Evolutionary conservation across 371 early-diverging fungal genomes (phyloP).

Genomic region (Scutellospora calospora): DNA sequence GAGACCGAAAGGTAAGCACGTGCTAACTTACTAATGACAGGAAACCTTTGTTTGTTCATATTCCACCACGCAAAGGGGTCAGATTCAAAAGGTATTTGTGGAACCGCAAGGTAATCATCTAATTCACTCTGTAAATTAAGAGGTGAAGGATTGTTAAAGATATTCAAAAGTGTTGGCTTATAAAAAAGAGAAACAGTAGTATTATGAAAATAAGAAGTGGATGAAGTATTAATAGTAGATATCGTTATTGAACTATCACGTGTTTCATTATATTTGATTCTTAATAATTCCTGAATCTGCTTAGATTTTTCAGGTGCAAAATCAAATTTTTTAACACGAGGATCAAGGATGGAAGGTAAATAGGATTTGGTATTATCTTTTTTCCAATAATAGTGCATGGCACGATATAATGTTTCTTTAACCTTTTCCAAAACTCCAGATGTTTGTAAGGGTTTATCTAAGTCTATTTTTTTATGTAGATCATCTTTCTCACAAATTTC

Average conservation of each 20-base stretch:
- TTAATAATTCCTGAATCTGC: not conserved
- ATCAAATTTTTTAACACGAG: not conserved
- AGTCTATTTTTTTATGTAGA: not conserved
- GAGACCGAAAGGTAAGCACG: not conserved
- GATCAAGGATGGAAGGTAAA: not conserved
- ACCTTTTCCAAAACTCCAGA: not conserved
- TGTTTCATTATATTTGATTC: not conserved
- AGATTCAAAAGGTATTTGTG: not conserved
- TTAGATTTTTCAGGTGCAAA: not conserved
- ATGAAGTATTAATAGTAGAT: not conserved
- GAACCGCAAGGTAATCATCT: not conserved
- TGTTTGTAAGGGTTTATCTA: not conserved
- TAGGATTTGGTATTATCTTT: not conserved
- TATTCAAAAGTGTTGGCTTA: not conserved
- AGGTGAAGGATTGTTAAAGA: not conserved
- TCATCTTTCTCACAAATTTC: not conserved
- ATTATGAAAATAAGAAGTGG: not conserved
- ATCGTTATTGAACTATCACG: not conserved
- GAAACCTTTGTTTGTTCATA: not conserved
- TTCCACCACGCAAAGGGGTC: not conserved
- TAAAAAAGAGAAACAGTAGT: not conserved
- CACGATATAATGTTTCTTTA: not conserved
- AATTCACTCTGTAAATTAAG: not conserved
- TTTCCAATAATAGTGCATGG: slow-evolving; percentile 10
- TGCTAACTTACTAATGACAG: not conserved